These are phyloP conservation scores for Calonectria crousiana DNA, from an alignment of 2,329 filamentous ascomycete species.

Conservation along the genomic window DNA sequence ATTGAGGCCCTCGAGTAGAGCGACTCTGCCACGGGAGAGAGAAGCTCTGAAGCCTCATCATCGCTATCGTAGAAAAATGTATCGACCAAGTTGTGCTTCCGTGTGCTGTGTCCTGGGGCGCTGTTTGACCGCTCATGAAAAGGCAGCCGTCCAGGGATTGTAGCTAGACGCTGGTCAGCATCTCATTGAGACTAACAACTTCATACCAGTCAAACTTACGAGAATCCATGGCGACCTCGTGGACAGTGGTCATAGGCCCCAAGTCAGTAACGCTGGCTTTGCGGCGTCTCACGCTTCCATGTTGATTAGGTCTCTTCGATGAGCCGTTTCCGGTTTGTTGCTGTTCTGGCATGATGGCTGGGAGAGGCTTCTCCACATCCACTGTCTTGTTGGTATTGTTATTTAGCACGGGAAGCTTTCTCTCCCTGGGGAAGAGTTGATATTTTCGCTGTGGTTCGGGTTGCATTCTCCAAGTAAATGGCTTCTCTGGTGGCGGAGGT, in stretches of 20 bases:
- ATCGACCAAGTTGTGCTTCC: slow-evolving; percentile 51
- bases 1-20: slow-evolving; percentile 16
- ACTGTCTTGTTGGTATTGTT: slow-evolving; percentile 59
- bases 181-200: background rate
- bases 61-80: slow-evolving; percentile 43
- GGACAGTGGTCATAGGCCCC: slow-evolving; percentile 76
- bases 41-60: slow-evolving; percentile 39
- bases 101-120: slow-evolving; percentile 66
- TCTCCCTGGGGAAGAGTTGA: slow-evolving; percentile 70
- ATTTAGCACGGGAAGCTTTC: slow-evolving; percentile 55
- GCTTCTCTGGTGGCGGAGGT: slow-evolving; percentile 57
- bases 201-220: slow-evolving; percentile 61
- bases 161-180: slow-evolving; percentile 60
- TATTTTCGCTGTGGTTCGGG: slow-evolving; percentile 66
- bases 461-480: slow-evolving; percentile 70
- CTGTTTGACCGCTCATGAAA: slow-evolving; percentile 74
- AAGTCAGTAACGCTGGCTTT: slow-evolving; percentile 75
- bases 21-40: slow-evolving; percentile 43
- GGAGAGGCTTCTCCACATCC: slow-evolving; percentile 64
- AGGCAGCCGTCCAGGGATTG: slow-evolving; percentile 74
- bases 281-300: slow-evolving; percentile 67
- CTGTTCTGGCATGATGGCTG: slow-evolving; percentile 56
- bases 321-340: slow-evolving; percentile 53
- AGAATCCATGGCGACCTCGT: slow-evolving; percentile 77
- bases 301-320: slow-evolving; percentile 68